Evolutionary conservation across 73 alveolate genomes (phyloP).

Genomic region (Paramecium octaurelia): DNA sequence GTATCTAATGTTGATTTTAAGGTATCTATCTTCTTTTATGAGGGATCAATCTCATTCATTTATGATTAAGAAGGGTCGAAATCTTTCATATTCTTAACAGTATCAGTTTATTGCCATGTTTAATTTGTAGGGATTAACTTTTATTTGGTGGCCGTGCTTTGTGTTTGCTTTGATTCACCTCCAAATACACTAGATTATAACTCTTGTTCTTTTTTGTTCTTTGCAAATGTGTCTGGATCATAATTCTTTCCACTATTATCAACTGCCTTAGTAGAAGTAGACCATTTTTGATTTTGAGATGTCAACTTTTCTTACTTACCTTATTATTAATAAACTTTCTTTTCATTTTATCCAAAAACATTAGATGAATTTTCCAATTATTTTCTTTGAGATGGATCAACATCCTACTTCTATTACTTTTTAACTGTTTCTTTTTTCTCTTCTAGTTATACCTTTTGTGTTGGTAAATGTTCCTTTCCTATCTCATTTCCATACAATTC

Average conservation of each 20-base stretch:
- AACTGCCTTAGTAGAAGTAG: not conserved
- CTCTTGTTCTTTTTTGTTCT: not conserved
- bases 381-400: not conserved
- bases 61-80: constrained; percentile 15
- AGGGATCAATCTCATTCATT: not conserved
- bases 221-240: constrained; percentile 44
- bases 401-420: not conserved
- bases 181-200: constrained; percentile 23
- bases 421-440: not conserved
- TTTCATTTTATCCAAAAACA: constrained; percentile 3
- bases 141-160: not conserved
- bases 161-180: not conserved
- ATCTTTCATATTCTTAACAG: constrained; percentile 43
- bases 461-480: not conserved
- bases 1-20: constrained; percentile 34
- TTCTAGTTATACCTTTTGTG: not conserved
- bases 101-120: constrained; percentile 35
- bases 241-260: not conserved
- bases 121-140: constrained; percentile 20
- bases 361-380: not conserved
- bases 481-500: constrained; percentile 34
- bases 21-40: not conserved
- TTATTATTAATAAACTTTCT: not conserved
- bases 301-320: not conserved
- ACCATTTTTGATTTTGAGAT: not conserved